Percentiles rank a stretch among this genome's conserved stretches.
phyloP scores from a whole-genome alignment of 768 basidiomycete species.

The Serpula lacrymans region DNA sequence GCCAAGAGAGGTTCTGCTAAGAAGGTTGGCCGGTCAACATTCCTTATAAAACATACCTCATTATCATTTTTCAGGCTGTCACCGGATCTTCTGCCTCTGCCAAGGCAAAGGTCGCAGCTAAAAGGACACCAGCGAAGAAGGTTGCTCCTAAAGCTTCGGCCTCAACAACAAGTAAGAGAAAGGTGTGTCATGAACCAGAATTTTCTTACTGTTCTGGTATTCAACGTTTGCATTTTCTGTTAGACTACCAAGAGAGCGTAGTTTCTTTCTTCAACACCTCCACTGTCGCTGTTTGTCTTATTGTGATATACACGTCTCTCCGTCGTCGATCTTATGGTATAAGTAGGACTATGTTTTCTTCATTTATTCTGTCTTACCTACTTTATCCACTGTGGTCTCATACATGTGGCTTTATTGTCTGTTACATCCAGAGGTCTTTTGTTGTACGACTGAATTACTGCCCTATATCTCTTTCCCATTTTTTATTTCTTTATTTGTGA shows the following conservation, averaged over 20 bases:
- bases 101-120: slow-evolving; percentile 26
- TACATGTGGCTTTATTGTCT: slow-evolving; percentile 1
- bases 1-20: slow-evolving; percentile 56
- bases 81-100: slow-evolving; percentile 46
- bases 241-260: slow-evolving; percentile 1
- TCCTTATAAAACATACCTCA: not conserved
- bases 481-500: slow-evolving; percentile 7
- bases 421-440: slow-evolving; percentile 2
- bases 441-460: not conserved
- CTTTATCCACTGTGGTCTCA: no score
- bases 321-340: slow-evolving; percentile 3
- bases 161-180: slow-evolving; percentile 18
- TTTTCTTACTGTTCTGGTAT: slow-evolving; percentile 1
- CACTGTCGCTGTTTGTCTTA: not conserved
- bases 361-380: not conserved
- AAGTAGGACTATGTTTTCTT: not conserved
- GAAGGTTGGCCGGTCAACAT: slow-evolving; percentile 43
- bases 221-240: slow-evolving; percentile 16
- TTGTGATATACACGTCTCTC: slow-evolving; percentile 1
- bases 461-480: slow-evolving; percentile 7
- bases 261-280: no score
- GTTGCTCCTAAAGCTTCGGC: slow-evolving; percentile 8
- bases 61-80: slow-evolving; percentile 37
- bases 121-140: slow-evolving; percentile 25
- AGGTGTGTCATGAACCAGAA: slow-evolving; percentile 1